Evolutionary conservation across 345 rosid species (phyloP).

Genomic region (Sonneratia caseolaris): DNA sequence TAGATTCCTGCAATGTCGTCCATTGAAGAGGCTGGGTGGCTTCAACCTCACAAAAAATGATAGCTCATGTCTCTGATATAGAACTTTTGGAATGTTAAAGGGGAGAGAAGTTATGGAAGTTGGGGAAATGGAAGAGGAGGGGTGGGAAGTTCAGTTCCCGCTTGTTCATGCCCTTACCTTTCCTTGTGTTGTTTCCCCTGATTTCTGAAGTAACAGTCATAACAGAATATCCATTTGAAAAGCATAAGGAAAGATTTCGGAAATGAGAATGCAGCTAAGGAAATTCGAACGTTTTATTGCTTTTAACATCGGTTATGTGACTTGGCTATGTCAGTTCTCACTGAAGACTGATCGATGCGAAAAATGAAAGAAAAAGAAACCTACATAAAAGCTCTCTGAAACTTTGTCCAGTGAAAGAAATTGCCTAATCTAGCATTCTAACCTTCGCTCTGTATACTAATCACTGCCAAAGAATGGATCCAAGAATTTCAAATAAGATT

Average conservation of each 20-base stretch:
- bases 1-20: not conserved
- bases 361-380: not conserved
- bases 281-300: not conserved
- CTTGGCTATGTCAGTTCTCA: not conserved
- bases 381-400: not conserved
- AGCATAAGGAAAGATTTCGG: not conserved
- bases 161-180: no score
- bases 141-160: no score
- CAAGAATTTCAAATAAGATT: not conserved
- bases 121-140: no score
- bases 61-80: not conserved
- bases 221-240: not conserved
- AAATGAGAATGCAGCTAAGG: not conserved
- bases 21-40: not conserved
- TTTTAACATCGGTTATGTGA: not conserved
- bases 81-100: constrained; percentile 3
- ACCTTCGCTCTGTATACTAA: not conserved
- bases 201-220: not conserved
- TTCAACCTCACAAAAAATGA: constrained; percentile 6
- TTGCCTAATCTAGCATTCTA: not conserved
- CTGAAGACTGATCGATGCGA: not conserved
- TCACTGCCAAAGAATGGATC: not conserved
- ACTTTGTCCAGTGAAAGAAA: not conserved
- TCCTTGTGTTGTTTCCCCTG: no score
- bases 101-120: no score